A percentile compares a stretch with the other conserved stretches of the same genome.
These are phyloP conservation scores for Kwoniella bestiolae DNA, from an alignment of 768 basidiomycete genomes.

Conservation along the genomic window DNA sequence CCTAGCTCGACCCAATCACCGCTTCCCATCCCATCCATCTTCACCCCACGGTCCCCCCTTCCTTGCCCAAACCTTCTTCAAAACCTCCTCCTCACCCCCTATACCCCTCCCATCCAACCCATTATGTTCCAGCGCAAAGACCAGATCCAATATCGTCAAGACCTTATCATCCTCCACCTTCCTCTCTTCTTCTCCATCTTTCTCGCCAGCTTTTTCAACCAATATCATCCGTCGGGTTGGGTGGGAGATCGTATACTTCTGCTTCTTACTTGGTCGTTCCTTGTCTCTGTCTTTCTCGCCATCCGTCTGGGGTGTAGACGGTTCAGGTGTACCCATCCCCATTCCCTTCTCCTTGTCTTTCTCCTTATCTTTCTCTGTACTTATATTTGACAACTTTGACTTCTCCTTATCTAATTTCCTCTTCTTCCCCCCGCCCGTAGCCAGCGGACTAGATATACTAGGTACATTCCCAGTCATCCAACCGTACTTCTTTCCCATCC, in stretches of 20 bases:
- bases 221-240: conserved; percentile 20
- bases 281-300: neutral
- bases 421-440: conserved; percentile 23
- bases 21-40: conserved; percentile 25
- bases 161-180: conserved; percentile 43
- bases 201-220: neutral
- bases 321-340: neutral
- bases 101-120: conserved; percentile 28
- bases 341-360: conserved; percentile 9
- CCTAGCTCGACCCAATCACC: conserved; percentile 1
- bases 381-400: no score
- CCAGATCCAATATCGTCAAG: conserved; percentile 44
- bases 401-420: conserved; percentile 26
- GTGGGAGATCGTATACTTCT: conserved; percentile 4
- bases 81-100: conserved; percentile 34
- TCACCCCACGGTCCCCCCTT: conserved; percentile 41
- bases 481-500: conserved; percentile 42
- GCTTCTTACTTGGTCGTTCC: conserved; percentile 22
- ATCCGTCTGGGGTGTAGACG: conserved; percentile 8
- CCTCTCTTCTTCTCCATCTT: conserved; percentile 25
- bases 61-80: conserved; percentile 29
- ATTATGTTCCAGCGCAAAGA: conserved; percentile 47
- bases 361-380: conserved; percentile 16
- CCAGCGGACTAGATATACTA: conserved; percentile 37
- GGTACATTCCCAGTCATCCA: conserved; percentile 48